Percentiles rank a stretch among this genome's conserved stretches.
phyloP scores from a whole-genome alignment of 805 yeast species.

The Candida insectorum region DNA sequence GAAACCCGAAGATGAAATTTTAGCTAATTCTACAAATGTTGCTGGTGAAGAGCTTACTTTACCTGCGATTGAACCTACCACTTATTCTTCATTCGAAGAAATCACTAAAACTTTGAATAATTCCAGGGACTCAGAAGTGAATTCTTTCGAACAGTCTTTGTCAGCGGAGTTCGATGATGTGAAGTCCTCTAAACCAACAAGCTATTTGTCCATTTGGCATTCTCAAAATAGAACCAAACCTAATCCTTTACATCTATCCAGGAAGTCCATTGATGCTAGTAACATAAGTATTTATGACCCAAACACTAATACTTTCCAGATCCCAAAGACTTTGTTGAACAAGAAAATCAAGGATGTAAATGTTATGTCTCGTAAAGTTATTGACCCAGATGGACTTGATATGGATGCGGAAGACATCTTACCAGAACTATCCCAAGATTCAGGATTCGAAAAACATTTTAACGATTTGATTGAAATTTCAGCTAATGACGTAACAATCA shows the following conservation, averaged over 20 bases:
- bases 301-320: slow-evolving; percentile 13
- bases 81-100: slow-evolving; percentile 37
- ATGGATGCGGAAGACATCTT: slow-evolving; percentile 38
- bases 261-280: slow-evolving; percentile 7
- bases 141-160: slow-evolving; percentile 34
- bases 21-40: slow-evolving; percentile 44
- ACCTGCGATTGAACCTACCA: slow-evolving; percentile 42
- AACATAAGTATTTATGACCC: slow-evolving; percentile 14
- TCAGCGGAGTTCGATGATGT: slow-evolving; percentile 42
- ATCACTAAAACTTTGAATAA: slow-evolving; percentile 24
- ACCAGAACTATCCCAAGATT: slow-evolving; percentile 47
- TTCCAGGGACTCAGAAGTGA: slow-evolving; percentile 12
- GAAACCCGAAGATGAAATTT: slow-evolving; percentile 19
- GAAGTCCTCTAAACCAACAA: slow-evolving; percentile 15
- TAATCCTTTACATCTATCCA: slow-evolving; percentile 1
- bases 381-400: slow-evolving; percentile 42
- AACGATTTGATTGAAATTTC: slow-evolving; percentile 15
- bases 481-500: slow-evolving; percentile 5
- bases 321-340: slow-evolving; percentile 26
- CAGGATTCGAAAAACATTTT: slow-evolving; percentile 47
- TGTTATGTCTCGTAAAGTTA: slow-evolving; percentile 40
- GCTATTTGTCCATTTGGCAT: slow-evolving; percentile 42
- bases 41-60: slow-evolving; percentile 31
- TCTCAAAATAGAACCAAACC: slow-evolving; percentile 26
- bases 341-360: slow-evolving; percentile 38